A percentile compares a stretch with the other conserved stretches of the same genome.
These are phyloP conservation scores for Phaeosphaeriaceae sp. DNA, from an alignment of 2,329 filamentous ascomycete species.

Conservation along the genomic window DNA sequence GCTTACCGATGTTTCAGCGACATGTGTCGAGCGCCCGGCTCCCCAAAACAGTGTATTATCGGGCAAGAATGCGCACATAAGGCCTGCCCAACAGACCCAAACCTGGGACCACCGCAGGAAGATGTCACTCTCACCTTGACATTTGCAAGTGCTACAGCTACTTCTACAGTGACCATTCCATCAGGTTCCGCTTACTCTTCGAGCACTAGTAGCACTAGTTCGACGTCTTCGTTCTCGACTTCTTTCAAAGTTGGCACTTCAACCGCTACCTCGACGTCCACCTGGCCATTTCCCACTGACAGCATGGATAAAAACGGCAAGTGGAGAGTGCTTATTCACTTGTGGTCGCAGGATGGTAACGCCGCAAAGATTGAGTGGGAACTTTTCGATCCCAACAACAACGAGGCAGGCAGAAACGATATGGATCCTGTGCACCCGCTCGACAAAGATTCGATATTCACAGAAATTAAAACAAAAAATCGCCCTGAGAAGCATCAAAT, in stretches of 20 bases:
- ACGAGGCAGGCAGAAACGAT: constrained; percentile 9
- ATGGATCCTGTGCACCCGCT: neutral
- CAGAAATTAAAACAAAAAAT: constrained; percentile 8
- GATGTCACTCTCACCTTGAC: neutral
- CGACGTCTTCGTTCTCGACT: neutral
- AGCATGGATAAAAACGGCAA: constrained; percentile 12
- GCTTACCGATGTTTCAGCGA: neutral
- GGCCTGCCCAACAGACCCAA: neutral
- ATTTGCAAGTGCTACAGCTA: neutral
- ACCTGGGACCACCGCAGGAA: neutral
- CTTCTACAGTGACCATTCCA: neutral
- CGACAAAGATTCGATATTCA: neutral
- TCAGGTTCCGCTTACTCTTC: neutral
- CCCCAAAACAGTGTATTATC: neutral
- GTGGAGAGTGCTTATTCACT: constrained; percentile 19
- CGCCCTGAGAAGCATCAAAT: constrained; percentile 12
- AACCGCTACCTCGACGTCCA: neutral
- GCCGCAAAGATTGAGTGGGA: constrained; percentile 17
- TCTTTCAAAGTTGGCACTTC: neutral
- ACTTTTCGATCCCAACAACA: constrained; percentile 22
- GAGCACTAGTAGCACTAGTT: neutral
- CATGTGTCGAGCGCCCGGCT: neutral
- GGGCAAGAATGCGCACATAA: neutral
- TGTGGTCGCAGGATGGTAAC: constrained; percentile 15
- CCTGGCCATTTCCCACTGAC: neutral